A percentile compares a stretch with the other conserved stretches of the same genome.
phyloP scores from a whole-genome alignment of 2,329 filamentous ascomycete species.

The Colletotrichum graminicola region DNA sequence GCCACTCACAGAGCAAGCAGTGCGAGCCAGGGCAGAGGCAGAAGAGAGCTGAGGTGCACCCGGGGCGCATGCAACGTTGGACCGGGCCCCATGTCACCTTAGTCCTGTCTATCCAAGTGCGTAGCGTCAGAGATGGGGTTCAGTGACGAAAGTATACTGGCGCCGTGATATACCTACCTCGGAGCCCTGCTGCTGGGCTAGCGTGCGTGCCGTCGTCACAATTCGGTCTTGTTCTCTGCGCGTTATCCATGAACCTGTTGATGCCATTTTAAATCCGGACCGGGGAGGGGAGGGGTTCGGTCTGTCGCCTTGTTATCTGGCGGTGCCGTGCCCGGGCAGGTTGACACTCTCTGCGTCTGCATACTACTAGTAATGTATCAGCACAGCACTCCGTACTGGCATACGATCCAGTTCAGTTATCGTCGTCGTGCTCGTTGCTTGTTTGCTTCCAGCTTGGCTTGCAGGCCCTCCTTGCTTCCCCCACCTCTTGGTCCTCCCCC shows the following conservation, averaged over 20 bases:
- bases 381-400: too few species aligned
- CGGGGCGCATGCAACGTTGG: conserved; percentile 38
- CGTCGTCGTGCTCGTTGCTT: conserved; percentile 12
- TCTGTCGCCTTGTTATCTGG: neutral
- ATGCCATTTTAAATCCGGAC: conserved; percentile 5
- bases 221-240: conserved; percentile 20
- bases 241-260: neutral
- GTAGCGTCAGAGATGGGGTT: conserved; percentile 4
- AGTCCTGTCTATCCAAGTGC: conserved; percentile 6
- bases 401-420: too few species aligned
- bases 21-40: neutral
- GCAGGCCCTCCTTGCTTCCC: neutral
- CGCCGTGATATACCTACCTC: neutral
- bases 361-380: too few species aligned
- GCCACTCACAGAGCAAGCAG: neutral
- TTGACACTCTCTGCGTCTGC: neutral
- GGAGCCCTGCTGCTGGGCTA: neutral
- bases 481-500: neutral
- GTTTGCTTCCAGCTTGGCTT: neutral
- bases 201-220: conserved; percentile 17
- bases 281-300: neutral
- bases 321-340: too few species aligned
- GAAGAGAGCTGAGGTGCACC: conserved; percentile 32
- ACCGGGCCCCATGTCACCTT: conserved; percentile 25
- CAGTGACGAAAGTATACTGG: conserved; percentile 13